Evolutionary conservation across 495 filamentous ascomycete species (phyloP), one percentile per base, ranked within the genome.

Genomic region (Cercophora newfieldiana): DNA sequence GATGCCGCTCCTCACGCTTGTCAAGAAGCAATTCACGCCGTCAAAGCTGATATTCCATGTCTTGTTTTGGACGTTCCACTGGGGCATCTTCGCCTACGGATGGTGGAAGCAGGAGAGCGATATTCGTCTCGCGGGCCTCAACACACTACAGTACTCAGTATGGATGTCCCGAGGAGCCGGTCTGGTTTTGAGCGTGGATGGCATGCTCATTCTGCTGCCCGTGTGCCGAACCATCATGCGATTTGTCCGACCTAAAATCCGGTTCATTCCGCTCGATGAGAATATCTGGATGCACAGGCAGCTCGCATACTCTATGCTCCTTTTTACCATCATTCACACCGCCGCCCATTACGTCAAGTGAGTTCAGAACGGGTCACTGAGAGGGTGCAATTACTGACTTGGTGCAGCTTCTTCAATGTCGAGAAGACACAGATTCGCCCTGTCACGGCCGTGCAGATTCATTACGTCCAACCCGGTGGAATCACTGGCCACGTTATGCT

Each of bases 401-500:
- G 0, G 56, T 64, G 16, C 60, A 97, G 92, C 78, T 99, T 99
- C 83, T 98, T 89, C 83, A 97, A 97, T 69, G 90, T 98, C 47
- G 95, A 99, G 75, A 89, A 88, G 74, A 84, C 86, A 1, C 91
- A 97, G 70, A 83, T 98, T 30, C 88, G 95, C 16, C 88, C 89
- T 0, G 84, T 89, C 48, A 86, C 89, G 22, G 95, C 95, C 3
- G 80, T 98, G n/a, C 82, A 97, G 71, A 96, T 99, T 64, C 95
- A 98, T 77, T 99, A 97, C 71, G 86, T 89, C 4, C 85, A 95
- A 74, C 85, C 92, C 49, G 93, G 91, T 68, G 95, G 95, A 63
- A 91, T 98, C 66, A 99, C 95, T 0, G 95, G 95, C 19, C 95
- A 99, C 78, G 86, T 99, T 53, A 99, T 99, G 95, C 86, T 98